Conservation (phyloP, 192 early-diverging fungal species). For the Dissophora ornata region DNA sequence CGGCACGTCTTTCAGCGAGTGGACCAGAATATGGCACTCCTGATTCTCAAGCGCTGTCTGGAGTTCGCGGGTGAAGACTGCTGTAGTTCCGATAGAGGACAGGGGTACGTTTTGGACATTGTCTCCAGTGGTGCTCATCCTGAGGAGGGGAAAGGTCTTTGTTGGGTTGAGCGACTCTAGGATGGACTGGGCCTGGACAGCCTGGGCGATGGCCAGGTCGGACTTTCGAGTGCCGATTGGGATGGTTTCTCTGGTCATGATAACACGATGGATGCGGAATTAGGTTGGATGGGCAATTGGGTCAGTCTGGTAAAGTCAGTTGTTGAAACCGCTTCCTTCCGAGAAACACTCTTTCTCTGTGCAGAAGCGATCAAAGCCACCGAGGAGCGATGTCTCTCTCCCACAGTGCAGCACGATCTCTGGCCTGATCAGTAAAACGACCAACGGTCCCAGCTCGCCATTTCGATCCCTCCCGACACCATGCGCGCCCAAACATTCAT, state of each 20-base stretch:
- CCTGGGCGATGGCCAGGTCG: constrained; percentile 89
- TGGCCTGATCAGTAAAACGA: no score
- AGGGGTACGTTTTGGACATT: constrained; percentile 85
- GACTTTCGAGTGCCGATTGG: constrained; percentile 88
- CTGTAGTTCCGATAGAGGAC: constrained; percentile 90
- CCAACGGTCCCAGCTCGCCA: no score
- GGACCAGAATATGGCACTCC: constrained; percentile 87
- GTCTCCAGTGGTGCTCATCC: constrained; percentile 84
- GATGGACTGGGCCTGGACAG: constrained; percentile 70
- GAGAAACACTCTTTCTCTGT: no score
- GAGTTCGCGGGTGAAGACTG: constrained; percentile 92
- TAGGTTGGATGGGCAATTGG: neutral
- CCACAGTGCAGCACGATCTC: no score
- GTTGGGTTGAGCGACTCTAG: constrained; percentile 64
- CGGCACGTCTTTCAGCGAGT: constrained; percentile 95
- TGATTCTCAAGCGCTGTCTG: constrained; percentile 78
- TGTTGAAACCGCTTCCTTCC: no score
- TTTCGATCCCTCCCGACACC: neutral
- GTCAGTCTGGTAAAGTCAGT: neutral
- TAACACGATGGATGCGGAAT: neutral
- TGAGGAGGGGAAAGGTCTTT: constrained; percentile 59
- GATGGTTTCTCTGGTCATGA: constrained; percentile 35
- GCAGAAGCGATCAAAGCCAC: no score
- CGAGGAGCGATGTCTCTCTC: no score
- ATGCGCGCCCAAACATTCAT: neutral